Percentiles rank a stretch among this genome's conserved stretches.
phyloP scores from a whole-genome alignment of 495 filamentous ascomycete species.

The Hypoxylon lienhwacheense region DNA sequence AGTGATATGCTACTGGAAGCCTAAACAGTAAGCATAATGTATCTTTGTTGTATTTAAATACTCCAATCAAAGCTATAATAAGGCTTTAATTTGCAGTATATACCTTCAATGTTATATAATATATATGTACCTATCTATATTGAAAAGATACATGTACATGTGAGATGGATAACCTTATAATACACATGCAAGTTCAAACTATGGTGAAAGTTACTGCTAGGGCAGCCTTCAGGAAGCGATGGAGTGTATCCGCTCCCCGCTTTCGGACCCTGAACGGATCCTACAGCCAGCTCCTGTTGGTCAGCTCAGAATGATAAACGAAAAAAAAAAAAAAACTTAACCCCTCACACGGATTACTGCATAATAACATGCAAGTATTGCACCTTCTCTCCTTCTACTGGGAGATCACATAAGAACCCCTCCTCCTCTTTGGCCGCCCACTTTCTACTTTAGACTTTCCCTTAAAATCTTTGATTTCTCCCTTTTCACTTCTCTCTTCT shows the following conservation, averaged over 20 bases:
- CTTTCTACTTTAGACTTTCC: too few species aligned
- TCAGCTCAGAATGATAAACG: conserved; percentile 31
- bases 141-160: too few species aligned
- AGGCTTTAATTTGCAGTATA: too few species aligned
- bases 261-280: conserved; percentile 36
- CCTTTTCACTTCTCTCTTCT: conserved; percentile 23
- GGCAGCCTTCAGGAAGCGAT: background rate
- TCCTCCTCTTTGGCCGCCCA: too few species aligned
- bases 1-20: conserved; percentile 15
- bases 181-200: too few species aligned
- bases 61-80: too few species aligned
- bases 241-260: conserved; percentile 31
- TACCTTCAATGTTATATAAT: too few species aligned
- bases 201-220: too few species aligned
- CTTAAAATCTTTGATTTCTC: conserved; percentile 24
- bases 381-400: conserved; percentile 32
- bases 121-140: too few species aligned
- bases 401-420: conserved; percentile 33
- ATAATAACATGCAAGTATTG: conserved; percentile 27
- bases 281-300: conserved; percentile 9
- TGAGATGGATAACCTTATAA: too few species aligned
- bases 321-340: conserved; percentile 34
- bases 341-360: conserved; percentile 37
- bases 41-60: too few species aligned
- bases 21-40: too few species aligned